Evolutionary conservation across 2,329 filamentous ascomycete genomes (phyloP).

Genomic region (Trichophyton simii): DNA sequence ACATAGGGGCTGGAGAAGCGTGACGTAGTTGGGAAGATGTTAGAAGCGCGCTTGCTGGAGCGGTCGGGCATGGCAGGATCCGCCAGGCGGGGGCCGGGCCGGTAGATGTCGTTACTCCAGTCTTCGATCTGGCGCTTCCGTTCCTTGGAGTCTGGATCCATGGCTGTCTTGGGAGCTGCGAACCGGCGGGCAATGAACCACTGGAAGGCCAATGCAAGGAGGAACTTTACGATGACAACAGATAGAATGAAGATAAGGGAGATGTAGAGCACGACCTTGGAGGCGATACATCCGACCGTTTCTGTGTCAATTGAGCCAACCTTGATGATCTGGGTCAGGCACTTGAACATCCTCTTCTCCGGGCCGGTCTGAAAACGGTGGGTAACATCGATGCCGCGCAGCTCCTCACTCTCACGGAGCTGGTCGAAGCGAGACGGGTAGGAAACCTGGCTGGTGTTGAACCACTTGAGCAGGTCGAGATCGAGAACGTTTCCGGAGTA

Average conservation of each 20-base stretch:
- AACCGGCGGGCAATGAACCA: conserved; percentile 90
- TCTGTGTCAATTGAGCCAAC: conserved; percentile 93
- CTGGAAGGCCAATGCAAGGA: conserved; percentile 82
- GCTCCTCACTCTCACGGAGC: conserved; percentile 55
- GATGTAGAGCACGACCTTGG: conserved; percentile 90
- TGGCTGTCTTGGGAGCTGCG: conserved; percentile 71
- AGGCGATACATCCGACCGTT: conserved; percentile 92
- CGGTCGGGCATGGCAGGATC: conserved; percentile 63
- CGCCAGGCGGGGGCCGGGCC: conserved; percentile 67
- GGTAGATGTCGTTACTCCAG: conserved; percentile 96
- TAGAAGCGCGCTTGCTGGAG: conserved; percentile 65
- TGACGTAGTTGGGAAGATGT: conserved; percentile 82
- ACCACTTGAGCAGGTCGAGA: conserved; percentile 76
- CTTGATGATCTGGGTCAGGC: conserved; percentile 86
- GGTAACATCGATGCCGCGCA: conserved; percentile 80
- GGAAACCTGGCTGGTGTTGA: conserved; percentile 66
- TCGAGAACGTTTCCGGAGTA: conserved; percentile 93
- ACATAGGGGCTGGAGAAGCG: conserved; percentile 87
- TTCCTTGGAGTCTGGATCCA: conserved; percentile 67
- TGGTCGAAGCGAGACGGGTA: conserved; percentile 68
- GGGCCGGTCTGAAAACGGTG: conserved; percentile 65
- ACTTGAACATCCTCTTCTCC: conserved; percentile 74
- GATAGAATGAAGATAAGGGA: conserved; percentile 83
- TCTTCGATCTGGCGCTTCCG: conserved; percentile 91
- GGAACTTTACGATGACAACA: conserved; percentile 74